phyloP scores from a whole-genome alignment of 23 red algal species.

The Gracilariopsis chorda region DNA sequence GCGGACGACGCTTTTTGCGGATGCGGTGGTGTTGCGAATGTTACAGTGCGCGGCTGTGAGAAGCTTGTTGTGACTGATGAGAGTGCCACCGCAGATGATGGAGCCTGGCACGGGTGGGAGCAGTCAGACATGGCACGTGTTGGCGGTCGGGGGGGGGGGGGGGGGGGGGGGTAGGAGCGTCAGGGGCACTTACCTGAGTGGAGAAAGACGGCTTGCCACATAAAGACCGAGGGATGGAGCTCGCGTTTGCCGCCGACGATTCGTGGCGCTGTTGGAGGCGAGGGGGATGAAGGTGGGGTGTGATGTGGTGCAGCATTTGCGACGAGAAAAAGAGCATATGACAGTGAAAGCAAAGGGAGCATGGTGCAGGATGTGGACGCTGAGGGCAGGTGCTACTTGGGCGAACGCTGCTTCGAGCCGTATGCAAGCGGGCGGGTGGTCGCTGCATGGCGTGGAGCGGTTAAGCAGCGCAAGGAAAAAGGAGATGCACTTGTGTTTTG shows the following conservation, averaged over 20 bases:
- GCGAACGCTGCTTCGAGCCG: too few species aligned
- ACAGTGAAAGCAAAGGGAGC: too few species aligned
- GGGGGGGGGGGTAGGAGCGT: neutral
- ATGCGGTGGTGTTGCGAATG: neutral
- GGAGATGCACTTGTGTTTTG: too few species aligned
- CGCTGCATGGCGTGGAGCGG: too few species aligned
- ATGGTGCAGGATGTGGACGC: too few species aligned
- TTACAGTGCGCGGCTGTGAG: slow-evolving; percentile 24
- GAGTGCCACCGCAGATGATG: slow-evolving; percentile 42
- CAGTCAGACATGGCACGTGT: neutral
- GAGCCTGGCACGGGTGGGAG: neutral
- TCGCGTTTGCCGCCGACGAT: slow-evolving; percentile 37
- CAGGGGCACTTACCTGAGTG: neutral
- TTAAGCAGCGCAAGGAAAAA: too few species aligned
- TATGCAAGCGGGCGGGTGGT: too few species aligned
- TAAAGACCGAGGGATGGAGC: neutral
- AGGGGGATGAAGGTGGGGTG: too few species aligned
- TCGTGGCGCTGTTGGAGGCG: too few species aligned
- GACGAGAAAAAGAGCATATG: too few species aligned
- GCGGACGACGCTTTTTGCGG: neutral
- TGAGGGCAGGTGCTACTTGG: too few species aligned
- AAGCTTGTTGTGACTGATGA: slow-evolving; percentile 40
- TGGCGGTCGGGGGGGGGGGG: neutral
- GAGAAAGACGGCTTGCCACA: slow-evolving; percentile 41
- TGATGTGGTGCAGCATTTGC: too few species aligned